phyloP scores from a whole-genome alignment of 352 stramenopile genomes.

The Phytopythium litorale region DNA sequence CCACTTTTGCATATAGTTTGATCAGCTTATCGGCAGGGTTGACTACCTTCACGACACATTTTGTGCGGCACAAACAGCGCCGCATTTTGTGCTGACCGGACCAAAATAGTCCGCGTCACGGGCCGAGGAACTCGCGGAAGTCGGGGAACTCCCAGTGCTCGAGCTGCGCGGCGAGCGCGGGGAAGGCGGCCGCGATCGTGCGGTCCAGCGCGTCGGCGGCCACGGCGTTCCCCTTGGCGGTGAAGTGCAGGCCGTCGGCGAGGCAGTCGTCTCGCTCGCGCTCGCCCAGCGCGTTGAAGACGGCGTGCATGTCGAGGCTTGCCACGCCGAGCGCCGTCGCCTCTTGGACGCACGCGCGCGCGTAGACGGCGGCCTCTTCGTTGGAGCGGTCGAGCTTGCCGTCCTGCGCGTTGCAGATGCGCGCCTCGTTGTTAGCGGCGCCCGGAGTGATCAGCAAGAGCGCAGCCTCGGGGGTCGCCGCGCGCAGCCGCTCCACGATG shows the following conservation, averaged over 20 bases:
- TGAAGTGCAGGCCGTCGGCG: slow-evolving; percentile 35
- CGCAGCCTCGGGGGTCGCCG: slow-evolving; percentile 11
- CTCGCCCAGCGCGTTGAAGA: slow-evolving; percentile 19
- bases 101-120: neutral
- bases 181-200: slow-evolving; percentile 20
- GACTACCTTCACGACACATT: too few species aligned
- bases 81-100: neutral
- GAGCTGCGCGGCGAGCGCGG: slow-evolving; percentile 14
- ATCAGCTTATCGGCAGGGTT: too few species aligned
- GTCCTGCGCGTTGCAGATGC: slow-evolving; percentile 11
- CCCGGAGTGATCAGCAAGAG: slow-evolving; percentile 28
- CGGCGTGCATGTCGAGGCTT: slow-evolving; percentile 18
- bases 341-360: slow-evolving; percentile 18
- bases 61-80: too few species aligned
- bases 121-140: slow-evolving; percentile 14
- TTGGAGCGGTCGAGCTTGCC: slow-evolving; percentile 32
- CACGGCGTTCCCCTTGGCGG: slow-evolving; percentile 22
- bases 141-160: slow-evolving; percentile 26
- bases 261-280: slow-evolving; percentile 13
- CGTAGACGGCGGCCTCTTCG: slow-evolving; percentile 18
- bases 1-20: too few species aligned
- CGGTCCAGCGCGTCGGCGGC: slow-evolving; percentile 15
- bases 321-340: slow-evolving; percentile 9
- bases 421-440: slow-evolving; percentile 21
- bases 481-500: slow-evolving; percentile 26